Evolutionary conservation across 1,284 basidiomycete species (phyloP).

Genomic region (Ganoderma lingzhi): DNA sequence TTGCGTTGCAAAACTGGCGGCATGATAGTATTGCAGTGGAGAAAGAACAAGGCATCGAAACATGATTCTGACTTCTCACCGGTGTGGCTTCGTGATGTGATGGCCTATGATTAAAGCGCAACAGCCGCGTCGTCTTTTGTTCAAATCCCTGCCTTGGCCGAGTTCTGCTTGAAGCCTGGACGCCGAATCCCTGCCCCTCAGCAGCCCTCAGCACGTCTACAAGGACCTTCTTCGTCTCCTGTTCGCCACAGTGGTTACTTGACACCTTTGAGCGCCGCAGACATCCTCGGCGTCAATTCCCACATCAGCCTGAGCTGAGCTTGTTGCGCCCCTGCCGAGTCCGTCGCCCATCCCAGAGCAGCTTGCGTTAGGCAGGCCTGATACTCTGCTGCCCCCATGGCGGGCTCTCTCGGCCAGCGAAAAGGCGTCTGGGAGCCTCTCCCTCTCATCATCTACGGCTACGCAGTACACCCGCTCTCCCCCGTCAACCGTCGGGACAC

Average conservation of each 20-base stretch:
- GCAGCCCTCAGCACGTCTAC: background rate
- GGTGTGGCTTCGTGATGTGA: constrained; percentile 22
- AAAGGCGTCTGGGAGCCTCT: constrained; percentile 80
- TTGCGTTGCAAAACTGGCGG: no score
- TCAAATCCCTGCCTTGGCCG: constrained; percentile 6
- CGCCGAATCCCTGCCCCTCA: background rate
- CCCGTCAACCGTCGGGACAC: constrained; percentile 75
- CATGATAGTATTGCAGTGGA: constrained; percentile 5
- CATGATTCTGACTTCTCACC: constrained; percentile 13
- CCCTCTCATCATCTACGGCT: constrained; percentile 83
- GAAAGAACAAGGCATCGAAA: constrained; percentile 6
- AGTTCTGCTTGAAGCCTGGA: background rate
- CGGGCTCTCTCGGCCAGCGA: constrained; percentile 31
- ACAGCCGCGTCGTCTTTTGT: background rate
- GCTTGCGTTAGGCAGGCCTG: constrained; percentile 13
- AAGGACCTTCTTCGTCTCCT: background rate
- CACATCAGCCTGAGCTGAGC: background rate
- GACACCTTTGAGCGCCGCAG: background rate
- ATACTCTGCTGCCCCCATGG: constrained; percentile 29
- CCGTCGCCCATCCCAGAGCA: constrained; percentile 9
- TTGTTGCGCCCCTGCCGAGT: constrained; percentile 9
- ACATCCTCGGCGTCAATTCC: constrained; percentile 9
- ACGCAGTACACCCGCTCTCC: constrained; percentile 80
- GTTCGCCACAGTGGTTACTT: background rate
- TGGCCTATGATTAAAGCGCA: constrained; percentile 20